Conservation (phyloP, 768 basidiomycete genomes). For the Rhizopogon vesiculosus region DNA sequence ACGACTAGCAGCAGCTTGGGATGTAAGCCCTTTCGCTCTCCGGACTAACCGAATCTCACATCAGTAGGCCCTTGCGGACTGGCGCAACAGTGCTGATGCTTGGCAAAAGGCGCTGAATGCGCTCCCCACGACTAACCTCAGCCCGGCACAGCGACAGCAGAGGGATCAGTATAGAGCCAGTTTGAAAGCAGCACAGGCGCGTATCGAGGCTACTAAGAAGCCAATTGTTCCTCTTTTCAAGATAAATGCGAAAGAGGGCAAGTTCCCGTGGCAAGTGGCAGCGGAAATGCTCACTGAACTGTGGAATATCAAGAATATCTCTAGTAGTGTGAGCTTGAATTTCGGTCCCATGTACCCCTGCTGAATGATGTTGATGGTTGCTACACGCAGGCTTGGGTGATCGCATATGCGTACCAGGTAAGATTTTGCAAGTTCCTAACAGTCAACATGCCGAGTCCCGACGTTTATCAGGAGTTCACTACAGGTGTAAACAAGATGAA, state of each 20-base stretch:
- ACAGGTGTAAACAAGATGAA: slow-evolving; percentile 7
- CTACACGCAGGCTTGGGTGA: slow-evolving; percentile 14
- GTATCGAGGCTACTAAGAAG: slow-evolving; percentile 2
- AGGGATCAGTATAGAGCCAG: slow-evolving; percentile 30
- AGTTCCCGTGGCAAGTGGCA: slow-evolving; percentile 6
- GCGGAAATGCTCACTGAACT: slow-evolving; percentile 6
- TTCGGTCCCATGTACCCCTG: neutral
- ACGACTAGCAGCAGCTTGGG: slow-evolving; percentile 31
- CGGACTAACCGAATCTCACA: neutral
- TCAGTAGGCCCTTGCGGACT: slow-evolving; percentile 8
- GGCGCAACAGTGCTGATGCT: slow-evolving; percentile 1
- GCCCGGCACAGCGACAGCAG: slow-evolving; percentile 27
- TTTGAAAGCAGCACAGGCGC: slow-evolving; percentile 18
- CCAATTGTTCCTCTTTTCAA: neutral
- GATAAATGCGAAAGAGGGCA: neutral
- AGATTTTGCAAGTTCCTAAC: neutral
- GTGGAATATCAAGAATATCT: neutral
- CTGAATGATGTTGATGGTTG: neutral
- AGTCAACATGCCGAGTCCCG: too few relatives aligned
- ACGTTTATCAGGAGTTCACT: slow-evolving; percentile 3
- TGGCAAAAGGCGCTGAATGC: slow-evolving; percentile 27
- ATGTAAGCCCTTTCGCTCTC: slow-evolving; percentile 12
- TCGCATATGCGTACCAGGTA: slow-evolving; percentile 11
- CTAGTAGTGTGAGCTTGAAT: slow-evolving; percentile 4
- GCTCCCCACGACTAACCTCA: slow-evolving; percentile 24